A percentile compares a stretch with the other conserved stretches of the same genome.
Conservation (phyloP, 305 asterid genomes). For the Solanum aculeatissimum region DNA sequence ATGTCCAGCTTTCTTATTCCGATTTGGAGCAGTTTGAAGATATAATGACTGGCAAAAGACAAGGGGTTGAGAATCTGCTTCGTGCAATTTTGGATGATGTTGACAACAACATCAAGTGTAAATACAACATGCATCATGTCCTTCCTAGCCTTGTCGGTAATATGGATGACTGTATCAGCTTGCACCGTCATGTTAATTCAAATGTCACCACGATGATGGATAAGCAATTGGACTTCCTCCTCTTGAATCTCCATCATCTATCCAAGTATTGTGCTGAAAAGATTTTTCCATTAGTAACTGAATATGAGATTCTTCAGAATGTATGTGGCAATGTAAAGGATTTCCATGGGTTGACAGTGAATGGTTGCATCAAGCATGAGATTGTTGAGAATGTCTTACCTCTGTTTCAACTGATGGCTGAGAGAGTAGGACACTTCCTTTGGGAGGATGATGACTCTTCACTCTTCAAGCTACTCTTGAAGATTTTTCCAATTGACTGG, state of each 20-base stretch:
- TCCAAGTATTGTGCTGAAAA: neutral
- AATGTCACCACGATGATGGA: neutral
- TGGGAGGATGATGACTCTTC: neutral
- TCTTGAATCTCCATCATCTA: neutral
- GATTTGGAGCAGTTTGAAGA: too few species aligned
- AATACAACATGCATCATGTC: too few species aligned
- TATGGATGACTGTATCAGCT: neutral
- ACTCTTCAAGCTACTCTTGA: neutral
- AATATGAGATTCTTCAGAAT: too few species aligned
- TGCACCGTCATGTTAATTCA: neutral
- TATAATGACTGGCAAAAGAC: too few species aligned
- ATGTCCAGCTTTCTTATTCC: too few species aligned
- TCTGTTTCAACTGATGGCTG: neutral
- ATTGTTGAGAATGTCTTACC: neutral
- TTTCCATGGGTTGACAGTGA: neutral
- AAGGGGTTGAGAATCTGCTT: too few species aligned
- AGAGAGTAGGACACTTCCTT: neutral
- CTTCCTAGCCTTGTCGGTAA: neutral
- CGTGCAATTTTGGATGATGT: neutral
- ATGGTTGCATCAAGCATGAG: neutral
- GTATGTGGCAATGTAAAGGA: neutral
- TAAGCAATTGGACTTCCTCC: neutral
- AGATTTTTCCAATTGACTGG: neutral
- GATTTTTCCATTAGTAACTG: neutral
- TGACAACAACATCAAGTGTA: fast-evolving